Conservation (phyloP, 106 monocot genomes). For the Platanthera zijinensis region DNA sequence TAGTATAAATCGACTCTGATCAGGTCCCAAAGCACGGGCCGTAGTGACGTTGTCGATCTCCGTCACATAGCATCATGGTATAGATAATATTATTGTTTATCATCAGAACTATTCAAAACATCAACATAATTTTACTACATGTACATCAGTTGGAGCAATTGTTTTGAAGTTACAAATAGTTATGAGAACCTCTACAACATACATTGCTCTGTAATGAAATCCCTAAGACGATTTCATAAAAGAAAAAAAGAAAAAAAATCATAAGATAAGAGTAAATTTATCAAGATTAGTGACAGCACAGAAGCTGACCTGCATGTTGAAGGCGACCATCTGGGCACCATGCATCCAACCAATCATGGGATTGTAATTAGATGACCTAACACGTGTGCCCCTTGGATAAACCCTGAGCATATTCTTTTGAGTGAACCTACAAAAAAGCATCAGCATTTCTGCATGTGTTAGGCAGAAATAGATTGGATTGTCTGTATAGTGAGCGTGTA, state of each 20-base stretch:
- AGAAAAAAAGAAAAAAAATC: not conserved
- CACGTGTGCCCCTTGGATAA: slow-evolving; percentile 66
- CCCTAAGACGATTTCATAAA: not conserved
- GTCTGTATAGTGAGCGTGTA: not conserved
- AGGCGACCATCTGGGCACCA: slow-evolving; percentile 91
- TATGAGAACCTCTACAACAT: not conserved
- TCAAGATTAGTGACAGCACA: not conserved
- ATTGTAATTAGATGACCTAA: slow-evolving; percentile 73
- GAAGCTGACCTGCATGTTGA: slow-evolving; percentile 78
- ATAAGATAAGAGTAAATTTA: not conserved
- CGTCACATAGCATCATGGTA: too few species aligned
- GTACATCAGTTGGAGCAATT: not conserved
- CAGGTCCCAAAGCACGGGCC: too few species aligned
- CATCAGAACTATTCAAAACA: not conserved
- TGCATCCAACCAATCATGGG: slow-evolving; percentile 78
- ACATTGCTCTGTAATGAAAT: not conserved
- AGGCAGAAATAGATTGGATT: not conserved
- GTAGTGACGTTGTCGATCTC: too few species aligned
- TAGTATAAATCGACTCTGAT: too few species aligned
- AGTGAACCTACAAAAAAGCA: slow-evolving; percentile 52
- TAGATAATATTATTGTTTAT: not conserved
- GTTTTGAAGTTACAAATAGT: not conserved
- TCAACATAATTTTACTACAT: not conserved
- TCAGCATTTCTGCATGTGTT: not conserved
- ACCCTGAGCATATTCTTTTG: slow-evolving; percentile 70